These are phyloP conservation scores for Davidsoniella virescens DNA, from an alignment of 2,329 filamentous ascomycete genomes.

Conservation along the genomic window DNA sequence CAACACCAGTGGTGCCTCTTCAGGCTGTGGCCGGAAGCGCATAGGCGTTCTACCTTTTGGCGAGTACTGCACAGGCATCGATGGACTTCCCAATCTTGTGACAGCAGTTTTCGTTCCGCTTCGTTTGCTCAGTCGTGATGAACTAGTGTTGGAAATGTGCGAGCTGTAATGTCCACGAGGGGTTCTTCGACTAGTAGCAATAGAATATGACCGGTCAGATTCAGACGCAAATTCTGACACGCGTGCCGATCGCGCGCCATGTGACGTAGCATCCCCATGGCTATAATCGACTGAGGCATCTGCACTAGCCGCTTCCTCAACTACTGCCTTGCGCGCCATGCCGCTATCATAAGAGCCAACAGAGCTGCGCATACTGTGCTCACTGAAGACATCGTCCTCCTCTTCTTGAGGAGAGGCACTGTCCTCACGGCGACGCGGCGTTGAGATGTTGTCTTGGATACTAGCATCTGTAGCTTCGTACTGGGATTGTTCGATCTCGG, in stretches of 20 bases:
- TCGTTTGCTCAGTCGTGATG: slow-evolving; percentile 37
- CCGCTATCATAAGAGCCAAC: slow-evolving; percentile 32
- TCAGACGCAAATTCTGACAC: slow-evolving; percentile 38
- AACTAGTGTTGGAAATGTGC: slow-evolving; percentile 54
- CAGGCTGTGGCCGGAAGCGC: slow-evolving; percentile 41
- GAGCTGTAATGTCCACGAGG: slow-evolving; percentile 38
- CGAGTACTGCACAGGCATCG: slow-evolving; percentile 33
- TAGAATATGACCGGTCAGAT: slow-evolving; percentile 17
- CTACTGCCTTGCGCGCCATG: slow-evolving; percentile 18
- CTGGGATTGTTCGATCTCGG: slow-evolving; percentile 5
- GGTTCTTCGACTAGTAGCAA: slow-evolving; percentile 32
- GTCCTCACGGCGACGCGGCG: slow-evolving; percentile 5
- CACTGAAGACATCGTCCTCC: slow-evolving; percentile 41
- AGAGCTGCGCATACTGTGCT: slow-evolving; percentile 40
- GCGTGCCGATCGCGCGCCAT: slow-evolving; percentile 23
- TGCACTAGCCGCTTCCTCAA: slow-evolving; percentile 13
- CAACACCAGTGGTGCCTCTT: slow-evolving; percentile 53
- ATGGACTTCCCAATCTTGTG: slow-evolving; percentile 42
- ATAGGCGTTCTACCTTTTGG: slow-evolving; percentile 40
- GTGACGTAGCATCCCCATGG: slow-evolving; percentile 15
- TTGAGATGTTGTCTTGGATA: not conserved
- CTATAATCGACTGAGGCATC: slow-evolving; percentile 2
- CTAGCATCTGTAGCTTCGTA: slow-evolving; percentile 8
- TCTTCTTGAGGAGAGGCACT: slow-evolving; percentile 33
- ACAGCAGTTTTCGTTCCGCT: slow-evolving; percentile 26